Conservation (phyloP, 2,329 filamentous ascomycete species). For the Monilinia fructigena region DNA sequence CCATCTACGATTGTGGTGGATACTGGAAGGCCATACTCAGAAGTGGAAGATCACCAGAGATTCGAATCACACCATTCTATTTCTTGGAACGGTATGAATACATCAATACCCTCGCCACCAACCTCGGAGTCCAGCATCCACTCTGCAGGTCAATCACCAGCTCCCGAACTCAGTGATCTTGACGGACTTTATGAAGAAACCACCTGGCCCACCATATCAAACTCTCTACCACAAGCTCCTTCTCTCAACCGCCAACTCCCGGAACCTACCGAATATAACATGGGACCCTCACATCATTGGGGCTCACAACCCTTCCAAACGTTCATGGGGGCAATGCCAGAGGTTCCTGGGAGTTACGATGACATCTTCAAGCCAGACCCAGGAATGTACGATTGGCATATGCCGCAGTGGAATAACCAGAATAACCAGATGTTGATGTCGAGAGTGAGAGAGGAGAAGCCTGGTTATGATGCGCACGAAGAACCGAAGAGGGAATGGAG, state of each 20-base stretch:
- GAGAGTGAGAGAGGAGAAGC: constrained; percentile 38
- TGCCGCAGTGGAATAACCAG: constrained; percentile 35
- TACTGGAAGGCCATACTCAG: constrained; percentile 22
- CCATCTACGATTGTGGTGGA: constrained; percentile 34
- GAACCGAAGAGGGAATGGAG: constrained; percentile 32
- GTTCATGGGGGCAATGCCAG: constrained; percentile 39
- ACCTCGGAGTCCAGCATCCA: constrained; percentile 28
- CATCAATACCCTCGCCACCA: constrained; percentile 35
- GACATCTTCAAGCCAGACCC: constrained; percentile 39
- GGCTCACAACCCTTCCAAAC: constrained; percentile 38
- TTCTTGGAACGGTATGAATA: constrained; percentile 30
- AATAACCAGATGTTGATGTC: constrained; percentile 36
- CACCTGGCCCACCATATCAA: constrained; percentile 32
- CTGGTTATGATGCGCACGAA: constrained; percentile 30
- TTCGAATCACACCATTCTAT: constrained; percentile 25
- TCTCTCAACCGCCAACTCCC: constrained; percentile 15
- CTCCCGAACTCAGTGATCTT: constrained; percentile 30
- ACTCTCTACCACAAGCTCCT: constrained; percentile 29
- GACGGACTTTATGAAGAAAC: constrained; percentile 38
- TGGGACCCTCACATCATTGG: constrained; percentile 34
- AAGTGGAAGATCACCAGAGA: constrained; percentile 18
- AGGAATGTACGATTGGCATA: constrained; percentile 38
- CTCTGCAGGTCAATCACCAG: constrained; percentile 24
- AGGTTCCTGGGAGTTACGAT: constrained; percentile 35
- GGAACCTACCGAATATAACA: constrained; percentile 30